phyloP scores from a whole-genome alignment of 2,329 filamentous ascomycete genomes.

The Botryotinia narcissicola region DNA sequence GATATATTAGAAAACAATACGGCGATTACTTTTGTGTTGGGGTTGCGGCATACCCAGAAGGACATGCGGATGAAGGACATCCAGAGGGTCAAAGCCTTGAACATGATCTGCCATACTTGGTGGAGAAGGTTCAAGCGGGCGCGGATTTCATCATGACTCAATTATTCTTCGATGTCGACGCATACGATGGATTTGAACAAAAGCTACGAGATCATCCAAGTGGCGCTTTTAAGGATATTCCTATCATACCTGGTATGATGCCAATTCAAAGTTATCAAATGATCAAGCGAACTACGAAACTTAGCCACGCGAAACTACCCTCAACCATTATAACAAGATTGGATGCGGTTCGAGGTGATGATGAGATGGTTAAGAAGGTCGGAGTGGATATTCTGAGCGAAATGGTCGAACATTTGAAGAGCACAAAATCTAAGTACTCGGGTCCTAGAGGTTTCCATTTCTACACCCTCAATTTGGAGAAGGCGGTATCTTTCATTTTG shows the following conservation, averaged over 20 bases:
- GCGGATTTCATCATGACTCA: constrained; percentile 99
- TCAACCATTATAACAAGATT: constrained; percentile 65
- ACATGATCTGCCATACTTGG: constrained; percentile 80
- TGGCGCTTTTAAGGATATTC: constrained; percentile 79
- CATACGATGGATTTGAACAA: constrained; percentile 77
- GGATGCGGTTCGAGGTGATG: constrained; percentile 71
- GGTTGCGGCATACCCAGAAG: constrained; percentile 92
- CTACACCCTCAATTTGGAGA: constrained; percentile 95
- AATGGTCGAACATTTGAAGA: constrained; percentile 75
- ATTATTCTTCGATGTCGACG: constrained; percentile 86
- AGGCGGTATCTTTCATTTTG: constrained; percentile 89
- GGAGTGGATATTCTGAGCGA: constrained; percentile 83
- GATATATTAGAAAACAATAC: constrained; percentile 80
- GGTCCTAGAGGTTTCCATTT: constrained; percentile 86
- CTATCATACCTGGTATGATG: constrained; percentile 94
- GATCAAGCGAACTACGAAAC: constrained; percentile 87
- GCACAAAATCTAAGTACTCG: constrained; percentile 52
- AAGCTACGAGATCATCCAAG: constrained; percentile 76
- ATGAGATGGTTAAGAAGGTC: constrained; percentile 75
- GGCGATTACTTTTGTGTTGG: constrained; percentile 96
- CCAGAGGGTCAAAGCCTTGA: constrained; percentile 68
- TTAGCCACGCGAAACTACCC: constrained; percentile 86
- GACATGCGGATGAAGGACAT: constrained; percentile 87
- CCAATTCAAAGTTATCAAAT: constrained; percentile 97
- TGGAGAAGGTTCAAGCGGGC: constrained; percentile 87